These are phyloP conservation scores for California macrophylla DNA, from an alignment of 441 rosid genomes.

Conservation along the genomic window DNA sequence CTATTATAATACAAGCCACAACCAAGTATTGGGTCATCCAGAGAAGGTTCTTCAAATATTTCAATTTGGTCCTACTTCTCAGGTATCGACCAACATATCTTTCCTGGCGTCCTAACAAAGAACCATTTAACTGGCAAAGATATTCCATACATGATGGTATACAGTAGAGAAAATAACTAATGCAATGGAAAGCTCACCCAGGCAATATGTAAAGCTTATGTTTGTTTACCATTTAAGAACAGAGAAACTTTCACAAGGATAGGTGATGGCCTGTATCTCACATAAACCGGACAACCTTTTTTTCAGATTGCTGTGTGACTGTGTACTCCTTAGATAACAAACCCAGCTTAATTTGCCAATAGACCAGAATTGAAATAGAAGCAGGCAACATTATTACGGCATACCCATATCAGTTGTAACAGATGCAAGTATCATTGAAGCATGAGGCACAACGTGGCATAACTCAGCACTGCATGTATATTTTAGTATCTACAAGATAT, in stretches of 20 bases:
- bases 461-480: not conserved
- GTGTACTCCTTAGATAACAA: conserved; percentile 18
- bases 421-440: not conserved
- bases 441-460: not conserved
- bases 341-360: not conserved
- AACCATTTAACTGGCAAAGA: not conserved
- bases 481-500: not conserved
- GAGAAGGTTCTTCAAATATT: not conserved
- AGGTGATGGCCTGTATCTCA: not conserved
- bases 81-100: not conserved
- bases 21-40: not conserved
- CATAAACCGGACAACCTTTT: not conserved
- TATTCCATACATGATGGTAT: not conserved
- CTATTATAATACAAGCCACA: not conserved
- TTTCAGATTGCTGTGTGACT: not conserved
- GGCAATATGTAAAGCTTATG: not conserved
- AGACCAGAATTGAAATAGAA: not conserved
- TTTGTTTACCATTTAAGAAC: not conserved
- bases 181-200: not conserved
- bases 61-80: not conserved
- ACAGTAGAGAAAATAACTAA: not conserved
- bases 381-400: not conserved
- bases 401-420: not conserved
- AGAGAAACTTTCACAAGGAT: not conserved
- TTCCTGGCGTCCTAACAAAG: not conserved